Base-by-base conservation (phyloP, 2,329 filamentous ascomycete species). In the Microdochium paspali region DNA sequence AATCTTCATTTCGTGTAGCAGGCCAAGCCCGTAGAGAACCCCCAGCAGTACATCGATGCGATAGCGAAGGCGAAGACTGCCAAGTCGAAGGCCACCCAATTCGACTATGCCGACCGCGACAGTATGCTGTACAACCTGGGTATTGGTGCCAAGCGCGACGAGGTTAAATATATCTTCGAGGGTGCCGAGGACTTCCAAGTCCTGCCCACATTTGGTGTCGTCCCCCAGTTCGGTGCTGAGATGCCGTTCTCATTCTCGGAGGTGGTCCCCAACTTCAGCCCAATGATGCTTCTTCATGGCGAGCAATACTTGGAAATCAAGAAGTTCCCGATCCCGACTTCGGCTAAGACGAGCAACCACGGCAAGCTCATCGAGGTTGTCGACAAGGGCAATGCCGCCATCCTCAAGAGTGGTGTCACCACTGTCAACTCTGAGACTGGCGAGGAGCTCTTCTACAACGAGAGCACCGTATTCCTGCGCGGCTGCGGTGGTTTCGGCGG, bases 201-300 rank as follows among this genome's bases (percentile, higher is more conserved):
- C 46, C 75, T 97, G 46, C 93, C 93, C 46, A 94, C 90, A n/a
- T 98, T 87, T 61, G 93, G 90, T 64, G 93, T 97, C 52, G 84
- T 98, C 58, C 93, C 93, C n/a, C 86, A 84, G 59, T 96, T 97
- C 72, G 85, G 85, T 69, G 84, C 89, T 51, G 77, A 86, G 55
- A 73, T 82, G 51, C 88, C 91, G 24, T 97, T 86, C 73, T 82
- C 76, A 66, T 77, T 93, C 59, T 80, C 82, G 61, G 81, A 90
- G 49, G 79, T 98, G 51, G 85, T 97, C 24, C 90, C 90, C 65
- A 95, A 97, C 76, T 98, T 96, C 76, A 89, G 82, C 31, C 91
- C 90, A 52, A 96, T 95, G 89, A 96, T 96, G 90, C 82, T 98
- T 45, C 85, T 98, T 23, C 93, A 98, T 72, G 93, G 93, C 63